Conservation (phyloP, 768 basidiomycete species). For the Pholiota microspora region DNA sequence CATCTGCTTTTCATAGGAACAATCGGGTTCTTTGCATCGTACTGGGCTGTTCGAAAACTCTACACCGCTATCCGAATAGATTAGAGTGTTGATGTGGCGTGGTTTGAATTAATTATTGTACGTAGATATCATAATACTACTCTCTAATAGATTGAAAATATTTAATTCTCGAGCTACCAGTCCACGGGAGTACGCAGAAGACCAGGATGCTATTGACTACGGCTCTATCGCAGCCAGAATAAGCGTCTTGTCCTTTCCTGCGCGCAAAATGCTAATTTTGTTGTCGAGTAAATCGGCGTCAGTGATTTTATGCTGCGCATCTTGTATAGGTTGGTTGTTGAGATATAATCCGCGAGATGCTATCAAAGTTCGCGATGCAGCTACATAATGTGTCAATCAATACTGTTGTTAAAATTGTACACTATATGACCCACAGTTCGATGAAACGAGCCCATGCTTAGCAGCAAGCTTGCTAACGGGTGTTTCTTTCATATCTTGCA, state of each 20-base stretch:
- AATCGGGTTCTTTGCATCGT: conserved; percentile 88
- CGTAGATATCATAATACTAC: not conserved
- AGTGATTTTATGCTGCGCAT: conserved; percentile 41
- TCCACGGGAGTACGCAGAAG: not conserved
- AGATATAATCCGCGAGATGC: conserved; percentile 68
- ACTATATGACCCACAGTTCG: conserved; percentile 52
- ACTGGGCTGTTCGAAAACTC: conserved; percentile 84
- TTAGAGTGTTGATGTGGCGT: conserved; percentile 26
- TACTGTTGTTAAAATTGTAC: not conserved
- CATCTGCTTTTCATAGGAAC: conserved; percentile 51
- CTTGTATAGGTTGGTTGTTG: conserved; percentile 61
- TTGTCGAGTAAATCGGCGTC: conserved; percentile 54
- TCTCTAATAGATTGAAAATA: not conserved
- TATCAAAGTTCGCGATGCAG: conserved; percentile 62
- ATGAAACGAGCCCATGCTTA: conserved; percentile 54
- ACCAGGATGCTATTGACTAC: too few relatives aligned
- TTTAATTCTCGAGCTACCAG: not conserved
- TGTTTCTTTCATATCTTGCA: conserved; percentile 48
- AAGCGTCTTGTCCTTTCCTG: conserved; percentile 74
- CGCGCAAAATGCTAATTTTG: conserved; percentile 62
- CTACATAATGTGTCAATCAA: conserved; percentile 32
- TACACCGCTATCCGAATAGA: conserved; percentile 85
- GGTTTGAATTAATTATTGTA: conserved; percentile 1
- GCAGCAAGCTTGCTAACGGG: conserved; percentile 63
- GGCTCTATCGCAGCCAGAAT: conserved; percentile 22